phyloP scores from a whole-genome alignment of 768 basidiomycete species.

The Lentinula edodes region DNA sequence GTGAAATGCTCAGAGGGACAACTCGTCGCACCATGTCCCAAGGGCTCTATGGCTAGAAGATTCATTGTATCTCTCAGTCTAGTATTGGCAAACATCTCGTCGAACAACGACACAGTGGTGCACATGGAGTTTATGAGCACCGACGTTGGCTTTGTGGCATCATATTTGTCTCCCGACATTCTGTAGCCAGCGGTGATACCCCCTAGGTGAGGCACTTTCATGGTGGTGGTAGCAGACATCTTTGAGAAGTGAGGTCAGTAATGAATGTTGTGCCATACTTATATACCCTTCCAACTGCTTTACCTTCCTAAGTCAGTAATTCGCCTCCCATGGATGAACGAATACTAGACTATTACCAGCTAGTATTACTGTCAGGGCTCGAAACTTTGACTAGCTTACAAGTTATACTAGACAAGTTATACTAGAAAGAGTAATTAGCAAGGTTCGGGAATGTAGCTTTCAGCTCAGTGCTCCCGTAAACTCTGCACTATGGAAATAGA shows the following conservation, averaged over 20 bases:
- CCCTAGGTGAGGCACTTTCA: not conserved
- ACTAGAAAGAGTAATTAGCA: too few species aligned
- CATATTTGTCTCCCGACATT: not conserved
- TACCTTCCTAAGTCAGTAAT: not conserved
- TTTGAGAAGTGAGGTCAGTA: not conserved
- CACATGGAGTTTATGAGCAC: constrained; percentile 1
- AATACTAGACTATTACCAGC: too few species aligned
- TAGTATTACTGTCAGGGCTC: too few species aligned
- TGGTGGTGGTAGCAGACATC: not conserved
- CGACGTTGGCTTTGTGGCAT: not conserved
- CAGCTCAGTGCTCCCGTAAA: too few species aligned
- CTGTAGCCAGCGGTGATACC: not conserved
- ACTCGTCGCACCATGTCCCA: not conserved
- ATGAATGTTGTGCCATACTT: constrained; percentile 13
- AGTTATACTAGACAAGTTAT: too few species aligned
- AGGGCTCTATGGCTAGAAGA: not conserved
- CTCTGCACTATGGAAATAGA: too few species aligned
- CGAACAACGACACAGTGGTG: not conserved
- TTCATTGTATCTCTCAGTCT: not conserved
- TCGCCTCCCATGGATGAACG: not conserved
- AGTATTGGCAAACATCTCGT: not conserved
- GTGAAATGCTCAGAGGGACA: not conserved
- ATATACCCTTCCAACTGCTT: not conserved
- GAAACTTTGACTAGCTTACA: too few species aligned
- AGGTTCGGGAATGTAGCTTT: too few species aligned